Base-by-base conservation (phyloP, 2,329 filamentous ascomycete genomes). In the Eutypa lata region DNA sequence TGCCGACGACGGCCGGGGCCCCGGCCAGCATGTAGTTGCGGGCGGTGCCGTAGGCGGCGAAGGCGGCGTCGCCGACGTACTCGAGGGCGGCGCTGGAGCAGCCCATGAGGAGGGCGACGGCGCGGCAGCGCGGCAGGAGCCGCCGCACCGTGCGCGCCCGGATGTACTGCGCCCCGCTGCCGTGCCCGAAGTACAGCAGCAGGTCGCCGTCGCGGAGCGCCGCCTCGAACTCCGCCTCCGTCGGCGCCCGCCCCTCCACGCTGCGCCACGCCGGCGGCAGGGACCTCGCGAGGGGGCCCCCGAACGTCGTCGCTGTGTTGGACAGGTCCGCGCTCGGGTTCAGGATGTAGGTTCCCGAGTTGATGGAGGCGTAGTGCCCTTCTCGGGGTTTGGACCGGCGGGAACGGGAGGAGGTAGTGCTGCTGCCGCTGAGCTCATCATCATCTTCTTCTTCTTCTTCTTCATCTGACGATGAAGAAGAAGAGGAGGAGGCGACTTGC, bases 181-280 rank as follows among this genome's bases (percentile, higher is more conserved):
- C 94, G 73, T 99, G 94, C 1, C 94, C 94, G 70, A 99, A 97
- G 75, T 99, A 99, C 11, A 99, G 79, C 22, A 97, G 76, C 2
- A 96, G 75, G 53, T 91, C 86, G 18, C 84, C 86, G 0, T 76
- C 71, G 46, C 82, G 75, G 8, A 99, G 79, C 0, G 82, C 82
- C 0, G 73, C 64, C 57, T 87, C 85, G 69, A 97, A 93, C 56
- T 95, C 90, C 2, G 80, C 72, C 67, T 97, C 93, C 0, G 79
- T 83, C 1, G 94, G 94, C 2, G 80, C 77, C 21, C 83, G 84
- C 55, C 83, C 81, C 53, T 88, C 77, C 53, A 94, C 84, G 44
- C 82, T 78, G 3, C 75, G 81, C 91, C 92, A 97, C 22, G 85
- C 76, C 5, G 81, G 75, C 2, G 87, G 83, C 35, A 93, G 88